phyloP scores from a whole-genome alignment of 208 protist genomes.

The Trypanosoma cruzi region DNA sequence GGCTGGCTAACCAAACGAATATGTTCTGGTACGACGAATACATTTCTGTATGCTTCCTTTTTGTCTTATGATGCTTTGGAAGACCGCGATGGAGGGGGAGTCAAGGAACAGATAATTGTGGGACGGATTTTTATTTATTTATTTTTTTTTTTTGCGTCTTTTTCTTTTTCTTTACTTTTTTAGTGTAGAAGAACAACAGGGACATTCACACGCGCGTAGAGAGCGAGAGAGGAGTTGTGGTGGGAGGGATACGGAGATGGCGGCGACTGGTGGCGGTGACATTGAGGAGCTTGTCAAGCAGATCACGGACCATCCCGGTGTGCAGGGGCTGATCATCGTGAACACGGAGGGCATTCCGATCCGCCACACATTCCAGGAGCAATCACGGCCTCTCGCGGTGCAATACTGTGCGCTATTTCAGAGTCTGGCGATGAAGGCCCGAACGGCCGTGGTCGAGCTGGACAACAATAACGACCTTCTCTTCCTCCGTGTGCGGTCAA shows the following conservation, averaged over 20 bases:
- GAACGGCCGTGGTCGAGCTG: constrained; percentile 91
- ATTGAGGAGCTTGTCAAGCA: constrained; percentile 98
- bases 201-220: background rate
- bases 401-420: constrained; percentile 96
- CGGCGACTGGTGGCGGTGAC: constrained; percentile 66
- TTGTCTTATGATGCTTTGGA: too few species aligned
- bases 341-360: constrained; percentile 96
- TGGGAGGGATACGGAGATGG: constrained; percentile 40
- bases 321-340: constrained; percentile 95
- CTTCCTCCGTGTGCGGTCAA: constrained; percentile 93
- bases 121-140: too few species aligned
- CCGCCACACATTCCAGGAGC: constrained; percentile 92
- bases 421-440: constrained; percentile 92
- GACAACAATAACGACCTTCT: constrained; percentile 96
- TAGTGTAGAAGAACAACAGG: background rate
- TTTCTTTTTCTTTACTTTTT: constrained; percentile 10
- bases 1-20: too few species aligned
- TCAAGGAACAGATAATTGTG: too few species aligned
- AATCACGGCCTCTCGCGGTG: constrained; percentile 83
- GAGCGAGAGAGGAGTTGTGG: too few species aligned
- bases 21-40: too few species aligned
- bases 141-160: constrained; percentile 52
- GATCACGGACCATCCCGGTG: constrained; percentile 93
- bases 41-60: too few species aligned
- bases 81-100: too few species aligned